Percentiles rank a stretch among this genome's conserved stretches.
Evolutionary conservation across 1,284 basidiomycete genomes (phyloP).

Genomic region (Cutaneotrichosporon daszewskae): DNA sequence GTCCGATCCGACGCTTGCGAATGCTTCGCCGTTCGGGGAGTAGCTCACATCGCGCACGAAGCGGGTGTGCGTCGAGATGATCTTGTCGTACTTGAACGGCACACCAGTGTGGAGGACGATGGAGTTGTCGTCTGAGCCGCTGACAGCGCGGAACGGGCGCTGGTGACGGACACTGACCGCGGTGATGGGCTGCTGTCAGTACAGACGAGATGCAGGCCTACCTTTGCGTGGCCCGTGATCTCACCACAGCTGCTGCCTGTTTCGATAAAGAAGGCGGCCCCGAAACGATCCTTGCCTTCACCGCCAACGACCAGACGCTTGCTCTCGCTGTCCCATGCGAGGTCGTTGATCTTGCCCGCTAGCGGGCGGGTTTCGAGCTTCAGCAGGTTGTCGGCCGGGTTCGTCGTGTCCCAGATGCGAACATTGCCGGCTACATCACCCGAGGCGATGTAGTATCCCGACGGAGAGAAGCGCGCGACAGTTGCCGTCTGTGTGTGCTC

Average conservation of each 20-base stretch:
- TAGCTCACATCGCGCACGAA: constrained; percentile 92
- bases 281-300: constrained; percentile 87
- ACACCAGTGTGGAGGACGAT: constrained; percentile 73
- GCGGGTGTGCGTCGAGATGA: constrained; percentile 82
- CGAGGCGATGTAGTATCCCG: constrained; percentile 92
- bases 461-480: constrained; percentile 85
- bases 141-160: constrained; percentile 85
- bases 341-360: constrained; percentile 79
- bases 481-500: constrained; percentile 81
- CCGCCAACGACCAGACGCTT: constrained; percentile 96
- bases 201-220: constrained; percentile 29
- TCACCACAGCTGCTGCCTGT: constrained; percentile 87
- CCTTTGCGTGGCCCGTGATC: constrained; percentile 88
- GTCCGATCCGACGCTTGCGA: constrained; percentile 88
- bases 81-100: constrained; percentile 85
- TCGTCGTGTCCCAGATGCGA: constrained; percentile 87
- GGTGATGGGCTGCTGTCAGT: constrained; percentile 62
- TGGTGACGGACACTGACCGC: constrained; percentile 84
- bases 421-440: constrained; percentile 76
- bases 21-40: constrained; percentile 71
- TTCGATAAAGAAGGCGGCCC: constrained; percentile 80
- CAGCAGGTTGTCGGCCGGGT: constrained; percentile 68
- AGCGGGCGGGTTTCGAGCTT: constrained; percentile 82
- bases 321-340: constrained; percentile 94
- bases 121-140: constrained; percentile 73